These are phyloP conservation scores for Talaromyces trachyspermus DNA, from an alignment of 495 filamentous ascomycete genomes.

Conservation along the genomic window DNA sequence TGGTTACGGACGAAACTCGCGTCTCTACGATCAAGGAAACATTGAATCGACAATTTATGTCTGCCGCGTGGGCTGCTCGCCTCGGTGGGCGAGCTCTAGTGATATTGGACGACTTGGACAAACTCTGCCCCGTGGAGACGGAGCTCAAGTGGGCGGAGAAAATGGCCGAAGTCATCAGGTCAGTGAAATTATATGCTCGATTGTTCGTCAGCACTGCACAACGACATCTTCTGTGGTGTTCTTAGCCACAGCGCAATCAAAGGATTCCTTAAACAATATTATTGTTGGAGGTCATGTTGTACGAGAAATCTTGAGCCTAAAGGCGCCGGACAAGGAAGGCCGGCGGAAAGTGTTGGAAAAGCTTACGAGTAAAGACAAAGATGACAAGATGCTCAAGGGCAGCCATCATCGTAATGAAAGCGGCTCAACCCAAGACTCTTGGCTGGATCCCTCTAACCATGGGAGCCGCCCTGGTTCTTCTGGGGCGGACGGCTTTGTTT, in stretches of 20 bases:
- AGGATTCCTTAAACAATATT: slow-evolving; percentile 77
- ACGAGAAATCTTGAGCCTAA: slow-evolving; percentile 73
- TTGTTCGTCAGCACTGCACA: slow-evolving; percentile 73
- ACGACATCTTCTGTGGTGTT: slow-evolving; percentile 72
- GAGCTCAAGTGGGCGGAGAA: slow-evolving; percentile 83
- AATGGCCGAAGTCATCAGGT: slow-evolving; percentile 87
- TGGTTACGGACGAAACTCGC: slow-evolving; percentile 81
- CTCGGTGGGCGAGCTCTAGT: slow-evolving; percentile 76
- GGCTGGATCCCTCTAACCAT: slow-evolving; percentile 60
- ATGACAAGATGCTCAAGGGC: slow-evolving; percentile 28
- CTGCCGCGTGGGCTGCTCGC: slow-evolving; percentile 80
- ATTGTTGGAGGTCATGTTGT: slow-evolving; percentile 75
- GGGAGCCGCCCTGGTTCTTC: slow-evolving; percentile 41
- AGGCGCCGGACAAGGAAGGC: slow-evolving; percentile 89
- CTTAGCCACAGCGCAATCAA: slow-evolving; percentile 84
- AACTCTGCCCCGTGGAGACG: slow-evolving; percentile 83
- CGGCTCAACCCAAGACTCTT: slow-evolving; percentile 47
- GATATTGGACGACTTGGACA: slow-evolving; percentile 87
- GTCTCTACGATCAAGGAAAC: slow-evolving; percentile 87
- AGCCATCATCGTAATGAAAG: slow-evolving; percentile 30
- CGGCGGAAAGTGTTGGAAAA: slow-evolving; percentile 74
- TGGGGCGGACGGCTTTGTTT: slow-evolving; percentile 53
- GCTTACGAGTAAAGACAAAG: slow-evolving; percentile 32
- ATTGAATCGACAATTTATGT: slow-evolving; percentile 72
- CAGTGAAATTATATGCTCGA: slow-evolving; percentile 78